Base-by-base conservation (phyloP, 2,329 filamentous ascomycete species). In the Macrophomina pseudophaseolina region DNA sequence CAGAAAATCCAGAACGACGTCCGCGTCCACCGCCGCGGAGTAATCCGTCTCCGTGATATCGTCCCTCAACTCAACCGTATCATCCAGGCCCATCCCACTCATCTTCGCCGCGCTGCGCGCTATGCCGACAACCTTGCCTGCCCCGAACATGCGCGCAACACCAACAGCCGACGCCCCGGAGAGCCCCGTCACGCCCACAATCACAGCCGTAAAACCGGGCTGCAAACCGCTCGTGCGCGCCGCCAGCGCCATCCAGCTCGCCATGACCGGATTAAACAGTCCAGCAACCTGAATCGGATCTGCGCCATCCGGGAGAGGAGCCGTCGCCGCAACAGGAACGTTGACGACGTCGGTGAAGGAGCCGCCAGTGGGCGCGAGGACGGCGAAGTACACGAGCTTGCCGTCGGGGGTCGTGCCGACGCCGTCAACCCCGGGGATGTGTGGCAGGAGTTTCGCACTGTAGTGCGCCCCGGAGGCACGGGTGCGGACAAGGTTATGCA, bases 1-100 rank as follows among this genome's bases (percentile, higher is more conserved):
- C 7, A 88, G 75, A 70, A 87, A 88, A 71, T 88, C 86, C 1
- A 88, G 75, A 3, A 88, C 79, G 2, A 88, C 79, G 68, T 88
- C 85, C 38, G 82, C 81, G 40, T 82, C 80, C 1, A 78, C 80
- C 0, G 83, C 75, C 8, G 74, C 72, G 2, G 79, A 79, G 68
- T 84, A 85, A 68, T 87, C 85, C 0, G 80, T 82, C 44, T 83
- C 76, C 2, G 72, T 70, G 0, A 78, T 70, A 1, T 77, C 69
- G 3, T 74, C 71, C 18, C 75, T 73, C 9, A 87, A 75, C 42
- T 81, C 74, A 40, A 88, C 75, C 5, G 71, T 74, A 2, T 78
- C 79, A 67, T 88, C 84, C 0, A 87, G 75, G 0, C 77, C 78
- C 4, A 85, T 73, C 52, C 70, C 67, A 2, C 77, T 77, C 8